Evolutionary conservation across 1,284 basidiomycete genomes (phyloP), one percentile per base, ranked within the genome.

Genomic region (Fomes fomentarius): DNA sequence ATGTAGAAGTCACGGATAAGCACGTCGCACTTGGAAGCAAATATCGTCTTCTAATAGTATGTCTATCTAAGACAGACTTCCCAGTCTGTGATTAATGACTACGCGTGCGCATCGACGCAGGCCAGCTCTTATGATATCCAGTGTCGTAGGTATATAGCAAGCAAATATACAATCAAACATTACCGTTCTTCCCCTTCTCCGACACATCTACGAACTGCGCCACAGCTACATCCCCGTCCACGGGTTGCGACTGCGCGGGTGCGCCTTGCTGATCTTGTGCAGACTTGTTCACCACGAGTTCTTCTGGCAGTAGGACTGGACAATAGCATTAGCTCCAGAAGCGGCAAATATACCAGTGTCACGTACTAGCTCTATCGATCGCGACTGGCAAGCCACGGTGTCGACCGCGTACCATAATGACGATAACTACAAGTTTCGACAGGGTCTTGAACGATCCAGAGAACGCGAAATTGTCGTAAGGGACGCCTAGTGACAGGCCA

Each of bases 391-490:
- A 65, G 17, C 83, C 83, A 45, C 83, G 74, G 65, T 85, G 83
- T 30, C 83, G 66, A 0, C 83, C 83, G 57, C 84, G 75, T 17
- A 86, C 70, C 83, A 86, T 87, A 52, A 86, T 81, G 21, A 70
- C 67, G 45, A 74, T 71, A n/a, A 85, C 68, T n/a, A 86, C 77
- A 12, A 87, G 70, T 64, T 85, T 86, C 0, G 80, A 82, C 1
- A 86, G 68, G 0, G 76, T 75, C 0, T 74, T 65, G 61, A 83
- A 82, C 2, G 76, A 70, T 0, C 83, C 83, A 3, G 73, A 72
- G 35, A 85, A 74, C 0, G 80, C 76, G 50, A 71, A 76, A 55
- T 72, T 74, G 30, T 68, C 63, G 7, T 65, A 75, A 0, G 78
- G 73, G 1, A 82, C 71, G 1, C 85, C 85, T 1, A 84, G 69